Percentiles rank a stretch among this genome's conserved stretches.
Conservation (phyloP, 2,329 filamentous ascomycete genomes). For the Aspergillus sp. region DNA sequence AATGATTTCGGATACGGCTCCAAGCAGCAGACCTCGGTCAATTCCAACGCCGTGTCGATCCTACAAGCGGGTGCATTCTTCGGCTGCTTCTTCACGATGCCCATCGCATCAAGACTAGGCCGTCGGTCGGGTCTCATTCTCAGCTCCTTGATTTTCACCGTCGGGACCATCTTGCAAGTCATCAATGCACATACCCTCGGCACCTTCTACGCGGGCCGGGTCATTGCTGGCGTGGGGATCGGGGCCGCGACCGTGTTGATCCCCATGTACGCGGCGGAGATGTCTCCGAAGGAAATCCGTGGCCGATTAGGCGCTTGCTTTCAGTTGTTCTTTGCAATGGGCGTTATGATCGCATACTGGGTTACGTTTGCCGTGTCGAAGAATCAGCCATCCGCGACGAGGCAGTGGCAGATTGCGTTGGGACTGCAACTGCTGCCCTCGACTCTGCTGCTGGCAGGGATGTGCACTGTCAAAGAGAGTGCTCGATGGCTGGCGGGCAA, state of each 20-base stretch:
- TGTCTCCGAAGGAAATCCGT: constrained; percentile 42
- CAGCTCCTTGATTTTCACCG: constrained; percentile 40
- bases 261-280: constrained; percentile 44
- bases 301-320: constrained; percentile 41
- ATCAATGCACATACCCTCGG: constrained; percentile 45
- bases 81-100: constrained; percentile 50
- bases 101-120: constrained; percentile 46
- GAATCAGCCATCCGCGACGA: constrained; percentile 38
- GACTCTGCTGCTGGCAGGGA: constrained; percentile 48
- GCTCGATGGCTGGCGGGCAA: constrained; percentile 49
- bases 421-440: constrained; percentile 50
- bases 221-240: constrained; percentile 48
- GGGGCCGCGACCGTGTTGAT: constrained; percentile 45
- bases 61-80: constrained; percentile 54
- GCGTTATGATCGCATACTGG: constrained; percentile 43
- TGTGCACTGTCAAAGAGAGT: constrained; percentile 52
- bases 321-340: constrained; percentile 40
- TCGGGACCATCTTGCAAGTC: constrained; percentile 46
- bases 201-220: constrained; percentile 47
- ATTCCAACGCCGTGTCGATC: constrained; percentile 50
- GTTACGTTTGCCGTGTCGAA: constrained; percentile 50
- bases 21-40: constrained; percentile 42
- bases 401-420: constrained; percentile 53
- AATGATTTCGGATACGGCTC: constrained; percentile 38
- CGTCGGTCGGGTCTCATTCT: constrained; percentile 46